Percentiles rank a stretch among this genome's conserved stretches.
Evolutionary conservation across 2,329 filamentous ascomycete genomes (phyloP).

Genomic region (Nannizzia gypsea): DNA sequence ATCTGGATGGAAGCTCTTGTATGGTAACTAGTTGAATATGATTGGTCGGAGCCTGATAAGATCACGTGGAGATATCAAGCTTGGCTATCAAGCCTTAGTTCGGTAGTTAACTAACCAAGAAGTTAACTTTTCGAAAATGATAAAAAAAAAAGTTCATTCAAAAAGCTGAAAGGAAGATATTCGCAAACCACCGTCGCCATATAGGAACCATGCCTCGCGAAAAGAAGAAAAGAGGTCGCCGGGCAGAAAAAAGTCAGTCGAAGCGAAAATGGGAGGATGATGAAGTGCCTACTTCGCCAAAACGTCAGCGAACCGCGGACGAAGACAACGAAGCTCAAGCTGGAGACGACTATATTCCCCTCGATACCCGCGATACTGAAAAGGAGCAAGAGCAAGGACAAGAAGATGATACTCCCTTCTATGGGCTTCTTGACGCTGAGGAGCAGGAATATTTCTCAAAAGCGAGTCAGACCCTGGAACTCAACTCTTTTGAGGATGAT

Average conservation of each 20-base stretch:
- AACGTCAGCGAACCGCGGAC: slow-evolving; percentile 27
- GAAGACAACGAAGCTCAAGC: slow-evolving; percentile 11
- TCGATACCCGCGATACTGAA: slow-evolving; percentile 17
- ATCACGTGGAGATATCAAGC: not conserved
- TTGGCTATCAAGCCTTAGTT: too few relatives aligned
- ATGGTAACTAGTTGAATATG: too few relatives aligned
- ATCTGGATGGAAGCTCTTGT: too few relatives aligned
- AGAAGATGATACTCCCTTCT: slow-evolving; percentile 59
- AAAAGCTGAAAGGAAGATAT: not conserved
- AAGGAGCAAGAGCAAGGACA: slow-evolving; percentile 14
- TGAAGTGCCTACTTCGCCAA: slow-evolving; percentile 23
- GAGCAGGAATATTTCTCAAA: slow-evolving; percentile 93
- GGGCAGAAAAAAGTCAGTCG: slow-evolving; percentile 21
- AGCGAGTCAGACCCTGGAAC: slow-evolving; percentile 78
- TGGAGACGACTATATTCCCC: slow-evolving; percentile 30
- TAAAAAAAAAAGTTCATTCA: not conserved
- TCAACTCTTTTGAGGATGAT: slow-evolving; percentile 69
- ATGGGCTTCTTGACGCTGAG: slow-evolving; percentile 80
- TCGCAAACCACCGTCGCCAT: not conserved
- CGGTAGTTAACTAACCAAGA: too few relatives aligned
- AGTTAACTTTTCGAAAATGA: not conserved
- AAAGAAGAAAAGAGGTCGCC: slow-evolving; percentile 37
- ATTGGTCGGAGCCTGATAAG: not conserved
- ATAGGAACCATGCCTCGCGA: slow-evolving; percentile 32
- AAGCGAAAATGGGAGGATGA: slow-evolving; percentile 28